Conservation (phyloP, 2,329 filamentous ascomycete species). For the Pyricularia grisea region DNA sequence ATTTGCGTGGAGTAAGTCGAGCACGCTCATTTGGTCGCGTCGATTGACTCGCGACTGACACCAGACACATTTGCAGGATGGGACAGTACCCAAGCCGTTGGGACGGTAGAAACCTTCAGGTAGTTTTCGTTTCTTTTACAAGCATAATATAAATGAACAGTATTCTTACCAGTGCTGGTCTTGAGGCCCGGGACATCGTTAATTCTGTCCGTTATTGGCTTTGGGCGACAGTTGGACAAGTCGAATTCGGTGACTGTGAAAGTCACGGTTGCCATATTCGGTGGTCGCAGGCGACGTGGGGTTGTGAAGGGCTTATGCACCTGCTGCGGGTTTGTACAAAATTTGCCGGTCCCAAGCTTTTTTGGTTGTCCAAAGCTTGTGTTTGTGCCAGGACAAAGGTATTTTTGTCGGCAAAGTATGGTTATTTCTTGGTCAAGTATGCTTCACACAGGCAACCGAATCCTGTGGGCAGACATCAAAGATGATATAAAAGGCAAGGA, state of each 20-base stretch:
- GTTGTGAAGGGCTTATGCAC: background rate
- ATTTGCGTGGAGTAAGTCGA: background rate
- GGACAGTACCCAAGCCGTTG: background rate
- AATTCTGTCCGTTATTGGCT: slow-evolving; percentile 42
- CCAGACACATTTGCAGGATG: slow-evolving; percentile 6
- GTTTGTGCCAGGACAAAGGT: background rate
- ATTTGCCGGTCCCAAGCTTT: background rate
- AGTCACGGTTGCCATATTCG: slow-evolving; percentile 2
- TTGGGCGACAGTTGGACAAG: slow-evolving; percentile 34
- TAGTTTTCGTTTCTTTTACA: too few species aligned
- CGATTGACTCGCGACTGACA: background rate
- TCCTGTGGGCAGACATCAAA: background rate
- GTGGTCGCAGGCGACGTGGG: background rate
- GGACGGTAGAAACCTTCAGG: too few species aligned
- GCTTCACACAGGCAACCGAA: background rate
- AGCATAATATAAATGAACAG: slow-evolving; percentile 3
- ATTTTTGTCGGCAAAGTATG: background rate
- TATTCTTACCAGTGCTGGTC: slow-evolving; percentile 47
- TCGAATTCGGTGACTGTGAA: slow-evolving; percentile 35
- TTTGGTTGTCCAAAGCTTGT: background rate
- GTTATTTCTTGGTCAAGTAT: background rate
- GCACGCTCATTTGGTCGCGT: background rate
- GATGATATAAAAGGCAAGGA: background rate
- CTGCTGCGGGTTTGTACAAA: background rate
- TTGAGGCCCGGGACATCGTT: slow-evolving; percentile 48